Conservation (phyloP, 2,329 filamentous ascomycete species). For the Knufia fluminis region DNA sequence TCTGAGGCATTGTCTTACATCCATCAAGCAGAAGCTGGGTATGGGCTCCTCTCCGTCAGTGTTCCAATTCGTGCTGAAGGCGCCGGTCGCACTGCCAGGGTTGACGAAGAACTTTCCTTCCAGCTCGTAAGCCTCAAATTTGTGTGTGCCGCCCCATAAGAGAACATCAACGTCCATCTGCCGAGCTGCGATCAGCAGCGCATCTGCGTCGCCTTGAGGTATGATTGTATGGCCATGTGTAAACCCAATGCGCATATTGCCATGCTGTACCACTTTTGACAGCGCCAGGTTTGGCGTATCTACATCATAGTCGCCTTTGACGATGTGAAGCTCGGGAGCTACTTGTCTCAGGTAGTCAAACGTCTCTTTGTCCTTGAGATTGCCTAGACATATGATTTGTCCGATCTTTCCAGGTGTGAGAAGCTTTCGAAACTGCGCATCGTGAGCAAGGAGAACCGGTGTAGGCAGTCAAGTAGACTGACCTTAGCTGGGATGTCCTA, state of each 20-base stretch:
- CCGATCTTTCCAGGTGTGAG: slow-evolving; percentile 75
- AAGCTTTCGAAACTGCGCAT: slow-evolving; percentile 67
- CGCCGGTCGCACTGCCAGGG: slow-evolving; percentile 58
- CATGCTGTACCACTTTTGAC: slow-evolving; percentile 62
- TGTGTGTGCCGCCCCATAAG: slow-evolving; percentile 60
- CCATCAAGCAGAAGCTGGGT: slow-evolving; percentile 95
- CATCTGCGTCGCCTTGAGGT: slow-evolving; percentile 58
- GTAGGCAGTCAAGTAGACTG: slow-evolving; percentile 21
- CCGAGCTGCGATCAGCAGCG: slow-evolving; percentile 56
- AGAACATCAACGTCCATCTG: slow-evolving; percentile 65
- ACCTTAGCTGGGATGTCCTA: slow-evolving; percentile 82
- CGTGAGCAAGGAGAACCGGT: slow-evolving; percentile 6
- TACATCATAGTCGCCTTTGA: slow-evolving; percentile 62
- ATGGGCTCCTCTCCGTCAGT: slow-evolving; percentile 56
- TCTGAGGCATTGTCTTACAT: slow-evolving; percentile 54
- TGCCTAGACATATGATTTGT: slow-evolving; percentile 70
- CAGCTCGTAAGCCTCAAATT: slow-evolving; percentile 63
- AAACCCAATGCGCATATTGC: slow-evolving; percentile 58
- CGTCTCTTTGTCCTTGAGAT: slow-evolving; percentile 68
- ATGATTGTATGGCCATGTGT: slow-evolving; percentile 65
- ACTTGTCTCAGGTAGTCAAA: slow-evolving; percentile 72
- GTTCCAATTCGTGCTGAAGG: slow-evolving; percentile 53
- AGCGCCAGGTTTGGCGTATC: slow-evolving; percentile 57
- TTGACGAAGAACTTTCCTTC: slow-evolving; percentile 65
- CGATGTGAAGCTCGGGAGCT: slow-evolving; percentile 61